Base-by-base conservation (phyloP, 2,329 filamentous ascomycete species). In the Trichoderma endophyticum region DNA sequence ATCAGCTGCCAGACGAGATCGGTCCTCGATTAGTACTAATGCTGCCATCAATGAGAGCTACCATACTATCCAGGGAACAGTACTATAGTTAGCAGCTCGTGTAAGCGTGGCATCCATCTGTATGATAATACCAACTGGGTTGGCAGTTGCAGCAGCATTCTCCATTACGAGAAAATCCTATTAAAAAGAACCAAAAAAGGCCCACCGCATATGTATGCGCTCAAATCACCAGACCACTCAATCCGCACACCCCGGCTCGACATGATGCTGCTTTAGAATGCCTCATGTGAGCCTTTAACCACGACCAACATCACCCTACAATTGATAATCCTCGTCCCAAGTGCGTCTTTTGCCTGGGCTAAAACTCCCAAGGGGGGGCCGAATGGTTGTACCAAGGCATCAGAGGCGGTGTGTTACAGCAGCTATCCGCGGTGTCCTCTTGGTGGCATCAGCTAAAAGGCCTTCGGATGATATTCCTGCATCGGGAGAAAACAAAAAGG, bases 331-430 rank as follows among this genome's bases (percentile, higher is more conserved):
- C 65, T 60, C 34, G 36, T 28, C 28, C 24, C 65, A 60, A 30
- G 65, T n/a, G 62, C 62, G 26, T 54, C 28, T 65, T 48, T 54
- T 67, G 64, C 32, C 30, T 24, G 43, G 48, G 64, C 64, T 67
- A 66, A 67, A 66, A 28, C 21, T 26, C 32, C 24, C 21, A 48
- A 43, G 56, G 36, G 57, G 57, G 63, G 66, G 34, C 12, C 7
- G 34, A 34, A 62, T 56, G 43, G 66, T 68, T 4, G 57, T 51
- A 60, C 54, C 56, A 62, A 54, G 57, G 18, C 54, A 51, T 69
- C 36, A 61, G 57, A 70, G 66, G 66, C 66, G 66, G 66, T 70
- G 66, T 62, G 66, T 54, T 70, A 51, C 64, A 62, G 66, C 57
- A 70, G 57, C 57, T 70, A 70, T 70, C 66, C 66, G 66, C 39